Evolutionary conservation across 192 early-diverging fungal genomes (phyloP).

Genomic region (Coemansia biformis): DNA sequence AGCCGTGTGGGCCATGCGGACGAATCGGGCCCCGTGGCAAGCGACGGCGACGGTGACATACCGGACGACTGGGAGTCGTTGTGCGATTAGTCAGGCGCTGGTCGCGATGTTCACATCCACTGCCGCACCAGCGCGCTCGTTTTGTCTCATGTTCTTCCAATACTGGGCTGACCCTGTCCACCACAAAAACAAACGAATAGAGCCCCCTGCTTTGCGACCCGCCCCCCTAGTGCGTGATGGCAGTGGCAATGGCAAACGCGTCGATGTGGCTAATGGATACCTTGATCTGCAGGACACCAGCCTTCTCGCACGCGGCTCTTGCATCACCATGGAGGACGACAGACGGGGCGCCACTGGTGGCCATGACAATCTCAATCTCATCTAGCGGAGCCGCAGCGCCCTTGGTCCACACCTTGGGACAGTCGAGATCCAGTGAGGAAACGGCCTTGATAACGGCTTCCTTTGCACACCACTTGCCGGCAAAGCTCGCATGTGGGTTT

Average conservation of each 20-base stretch:
- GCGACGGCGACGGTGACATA: slow-evolving; percentile 9
- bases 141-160: too few species aligned
- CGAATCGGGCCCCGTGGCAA: not conserved
- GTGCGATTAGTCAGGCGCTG: slow-evolving; percentile 1
- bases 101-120: not conserved
- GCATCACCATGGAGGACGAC: slow-evolving; percentile 82
- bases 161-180: too few species aligned
- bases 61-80: slow-evolving; percentile 47
- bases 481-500: slow-evolving; percentile 76
- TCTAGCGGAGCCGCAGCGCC: slow-evolving; percentile 81
- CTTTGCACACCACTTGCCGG: slow-evolving; percentile 94
- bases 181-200: too few species aligned
- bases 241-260: slow-evolving; percentile 84
- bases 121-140: too few species aligned
- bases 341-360: slow-evolving; percentile 67
- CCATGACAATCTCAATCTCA: slow-evolving; percentile 81
- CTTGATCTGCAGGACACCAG: slow-evolving; percentile 70
- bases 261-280: slow-evolving; percentile 93
- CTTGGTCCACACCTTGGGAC: slow-evolving; percentile 63
- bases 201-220: too few species aligned
- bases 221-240: slow-evolving; percentile 48
- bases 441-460: slow-evolving; percentile 95
- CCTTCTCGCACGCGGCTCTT: slow-evolving; percentile 60
- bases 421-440: slow-evolving; percentile 52
- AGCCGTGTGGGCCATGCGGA: too few species aligned